A percentile compares a stretch with the other conserved stretches of the same genome.
Evolutionary conservation across 768 basidiomycete genomes (phyloP).

Genomic region (Cystobasidium onofrii): DNA sequence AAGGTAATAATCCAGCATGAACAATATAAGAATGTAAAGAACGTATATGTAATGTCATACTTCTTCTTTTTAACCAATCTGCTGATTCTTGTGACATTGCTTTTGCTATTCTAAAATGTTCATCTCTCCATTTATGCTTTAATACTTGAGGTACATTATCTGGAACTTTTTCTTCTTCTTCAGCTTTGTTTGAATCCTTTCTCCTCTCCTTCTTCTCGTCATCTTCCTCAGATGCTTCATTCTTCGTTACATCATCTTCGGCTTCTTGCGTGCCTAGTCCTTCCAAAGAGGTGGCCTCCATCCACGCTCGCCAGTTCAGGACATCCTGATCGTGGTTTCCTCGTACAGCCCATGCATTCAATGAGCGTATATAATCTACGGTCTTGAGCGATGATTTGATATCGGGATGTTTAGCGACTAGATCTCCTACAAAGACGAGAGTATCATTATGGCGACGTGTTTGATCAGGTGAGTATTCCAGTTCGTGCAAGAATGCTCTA

Average conservation of each 20-base stretch:
- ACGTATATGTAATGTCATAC: conserved; percentile 26
- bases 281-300: conserved; percentile 49
- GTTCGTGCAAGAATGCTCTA: conserved; percentile 58
- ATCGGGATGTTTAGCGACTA: conserved; percentile 62
- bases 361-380: conserved; percentile 58
- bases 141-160: conserved; percentile 52
- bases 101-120: conserved; percentile 67
- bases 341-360: conserved; percentile 64
- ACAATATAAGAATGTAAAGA: conserved; percentile 33
- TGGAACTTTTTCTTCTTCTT: conserved; percentile 45
- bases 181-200: conserved; percentile 39
- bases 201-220: conserved; percentile 46
- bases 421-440: conserved; percentile 74
- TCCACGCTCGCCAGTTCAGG: conserved; percentile 81
- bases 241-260: conserved; percentile 46
- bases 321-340: conserved; percentile 91
- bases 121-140: conserved; percentile 62
- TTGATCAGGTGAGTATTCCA: conserved; percentile 54
- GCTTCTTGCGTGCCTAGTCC: conserved; percentile 44
- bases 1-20: conserved; percentile 42
- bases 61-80: conserved; percentile 15
- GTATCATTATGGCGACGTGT: conserved; percentile 51
- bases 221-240: conserved; percentile 51
- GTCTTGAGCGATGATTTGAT: conserved; percentile 56
- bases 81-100: neutral